Conservation (phyloP, 768 basidiomycete genomes). For the Galerina marginata region DNA sequence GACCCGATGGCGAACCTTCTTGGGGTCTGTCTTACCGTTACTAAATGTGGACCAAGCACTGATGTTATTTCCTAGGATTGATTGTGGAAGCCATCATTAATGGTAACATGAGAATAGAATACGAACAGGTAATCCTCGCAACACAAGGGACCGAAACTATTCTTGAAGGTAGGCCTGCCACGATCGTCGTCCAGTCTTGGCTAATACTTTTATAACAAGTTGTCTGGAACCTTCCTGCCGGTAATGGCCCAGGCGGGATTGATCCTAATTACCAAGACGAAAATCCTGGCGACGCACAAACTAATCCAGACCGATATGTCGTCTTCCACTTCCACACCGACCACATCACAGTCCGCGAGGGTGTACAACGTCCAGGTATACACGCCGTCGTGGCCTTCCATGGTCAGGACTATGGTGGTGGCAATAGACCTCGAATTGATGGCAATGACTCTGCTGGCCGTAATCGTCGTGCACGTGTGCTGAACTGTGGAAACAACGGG, state of each 20-base stretch:
- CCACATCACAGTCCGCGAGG: not conserved
- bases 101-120: not conserved
- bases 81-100: not conserved
- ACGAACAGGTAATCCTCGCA: not conserved
- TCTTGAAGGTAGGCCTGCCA: not conserved
- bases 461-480: not conserved
- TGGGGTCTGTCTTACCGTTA: not conserved
- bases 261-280: not conserved
- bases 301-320: not conserved
- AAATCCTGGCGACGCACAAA: not conserved
- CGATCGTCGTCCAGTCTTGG: not conserved
- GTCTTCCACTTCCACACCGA: conserved; percentile 2
- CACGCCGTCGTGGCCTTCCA: not conserved
- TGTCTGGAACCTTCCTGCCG: not conserved
- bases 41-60: too few relatives aligned
- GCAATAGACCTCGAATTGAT: not conserved
- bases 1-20: not conserved
- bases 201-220: not conserved
- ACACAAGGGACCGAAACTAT: not conserved
- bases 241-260: not conserved
- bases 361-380: not conserved
- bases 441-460: not conserved
- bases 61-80: not conserved
- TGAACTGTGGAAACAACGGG: not conserved
- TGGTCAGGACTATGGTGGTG: not conserved